Percentiles rank a stretch among this genome's conserved stretches.
These are phyloP conservation scores for Fraxinus greggii DNA, from an alignment of 305 asterid genomes.

Conservation along the genomic window DNA sequence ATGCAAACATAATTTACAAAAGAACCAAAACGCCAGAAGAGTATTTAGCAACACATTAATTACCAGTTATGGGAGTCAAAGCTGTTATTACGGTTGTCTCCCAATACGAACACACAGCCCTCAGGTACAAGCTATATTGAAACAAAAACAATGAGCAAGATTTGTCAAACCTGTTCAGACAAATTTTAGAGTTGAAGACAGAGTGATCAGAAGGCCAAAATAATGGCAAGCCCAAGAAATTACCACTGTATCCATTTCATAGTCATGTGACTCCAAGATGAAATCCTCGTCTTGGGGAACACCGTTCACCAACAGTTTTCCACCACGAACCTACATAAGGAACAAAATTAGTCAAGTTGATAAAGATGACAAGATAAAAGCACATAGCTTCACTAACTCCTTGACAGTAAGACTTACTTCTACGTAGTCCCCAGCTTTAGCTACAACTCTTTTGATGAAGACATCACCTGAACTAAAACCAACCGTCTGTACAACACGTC, in stretches of 20 bases:
- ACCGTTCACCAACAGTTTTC: slow-evolving; percentile 46
- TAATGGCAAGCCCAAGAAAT: neutral
- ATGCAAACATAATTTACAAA: neutral
- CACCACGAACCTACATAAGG: slow-evolving; percentile 39
- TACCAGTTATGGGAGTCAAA: slow-evolving; percentile 52
- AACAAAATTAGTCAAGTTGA: neutral
- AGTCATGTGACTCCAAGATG: slow-evolving; percentile 44
- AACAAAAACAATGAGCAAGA: neutral
- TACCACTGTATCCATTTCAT: slow-evolving; percentile 51
- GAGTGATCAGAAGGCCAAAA: neutral
- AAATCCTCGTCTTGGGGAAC: slow-evolving; percentile 44
- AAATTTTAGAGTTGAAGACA: neutral
- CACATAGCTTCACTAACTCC: neutral
- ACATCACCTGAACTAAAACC: slow-evolving; percentile 18
- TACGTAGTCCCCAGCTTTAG: slow-evolving; percentile 23
- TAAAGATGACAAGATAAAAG: neutral
- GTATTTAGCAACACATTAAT: neutral
- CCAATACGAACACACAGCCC: slow-evolving; percentile 53
- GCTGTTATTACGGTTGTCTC: slow-evolving; percentile 58
- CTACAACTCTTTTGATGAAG: slow-evolving; percentile 22
- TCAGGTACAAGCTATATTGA: slow-evolving; percentile 46
- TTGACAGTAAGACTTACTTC: slow-evolving; percentile 2
- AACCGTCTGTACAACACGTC: neutral
- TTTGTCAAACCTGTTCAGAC: neutral
- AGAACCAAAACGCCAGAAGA: neutral